phyloP scores from a whole-genome alignment of 306 rosid species.

The Prunus padus region DNA sequence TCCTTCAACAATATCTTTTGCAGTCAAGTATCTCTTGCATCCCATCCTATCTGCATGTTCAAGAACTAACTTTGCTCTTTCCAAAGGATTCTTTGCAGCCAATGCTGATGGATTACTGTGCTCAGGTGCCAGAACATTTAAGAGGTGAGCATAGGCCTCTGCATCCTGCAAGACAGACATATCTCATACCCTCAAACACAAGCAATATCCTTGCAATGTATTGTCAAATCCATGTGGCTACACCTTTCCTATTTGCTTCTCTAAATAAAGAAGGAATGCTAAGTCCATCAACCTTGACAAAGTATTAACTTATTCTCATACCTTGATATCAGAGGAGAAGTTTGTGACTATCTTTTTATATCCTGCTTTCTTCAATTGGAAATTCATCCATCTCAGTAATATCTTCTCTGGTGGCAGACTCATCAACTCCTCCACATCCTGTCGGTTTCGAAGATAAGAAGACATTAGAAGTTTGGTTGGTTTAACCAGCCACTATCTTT shows the following conservation, averaged over 20 bases:
- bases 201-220: background rate
- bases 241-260: background rate
- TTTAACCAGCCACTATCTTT: background rate
- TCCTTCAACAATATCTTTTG: constrained; percentile 93
- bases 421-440: constrained; percentile 98
- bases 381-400: constrained; percentile 96
- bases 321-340: constrained; percentile 97
- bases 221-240: background rate
- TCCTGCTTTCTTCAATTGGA: constrained; percentile 79
- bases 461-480: constrained; percentile 12
- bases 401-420: constrained; percentile 95
- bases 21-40: constrained; percentile 86
- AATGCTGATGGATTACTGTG: constrained; percentile 68
- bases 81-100: constrained; percentile 60
- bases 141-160: constrained; percentile 92
- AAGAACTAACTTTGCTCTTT: constrained; percentile 89
- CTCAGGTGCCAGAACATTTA: constrained; percentile 95
- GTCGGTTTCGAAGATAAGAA: constrained; percentile 30
- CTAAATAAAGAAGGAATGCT: background rate
- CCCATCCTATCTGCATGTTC: constrained; percentile 97
- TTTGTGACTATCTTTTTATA: constrained; percentile 75
- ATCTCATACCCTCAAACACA: background rate
- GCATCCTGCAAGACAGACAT: constrained; percentile 60
- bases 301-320: constrained; percentile 19
- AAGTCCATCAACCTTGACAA: background rate